Base-by-base conservation (phyloP, 805 yeast species). In the Suhomyces faveliae region DNA sequence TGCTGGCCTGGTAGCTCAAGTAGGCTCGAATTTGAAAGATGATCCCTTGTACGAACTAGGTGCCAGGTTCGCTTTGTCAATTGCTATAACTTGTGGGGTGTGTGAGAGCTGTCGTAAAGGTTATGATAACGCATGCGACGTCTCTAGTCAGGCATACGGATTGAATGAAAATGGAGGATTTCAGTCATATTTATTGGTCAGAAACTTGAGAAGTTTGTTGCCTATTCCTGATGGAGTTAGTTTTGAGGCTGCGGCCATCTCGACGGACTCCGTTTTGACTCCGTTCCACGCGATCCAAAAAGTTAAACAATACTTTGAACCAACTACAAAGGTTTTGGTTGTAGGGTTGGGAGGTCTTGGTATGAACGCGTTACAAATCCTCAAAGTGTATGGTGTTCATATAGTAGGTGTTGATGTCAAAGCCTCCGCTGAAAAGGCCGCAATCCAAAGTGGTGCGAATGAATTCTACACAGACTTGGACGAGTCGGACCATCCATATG, bases 311-410 rank as follows among this genome's bases (percentile, higher is more conserved):
- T 43, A 60, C 21, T 45, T 62, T 17, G 52, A 55, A 12, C 76
- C 76, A 3, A 60, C 70, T 2, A 51, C 64, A 7, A 71, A 68
- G 48, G 72, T 71, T 5, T 60, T 70, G 27, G 64, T 70, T 6
- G 52, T 67, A n/a, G 77, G 77, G 0, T 58, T 68, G 17, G 77
- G 77, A 10, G 77, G 77, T 4, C 59, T 73, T 45, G 77, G 77
- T 0, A 58, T 71, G 51, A 71, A 71, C 55, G 77, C 74, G 4
- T 40, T 73, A n/a, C 77, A 73, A 50, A 66, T 73, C 35, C 56
- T 73, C 39, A 57, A 55, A 35, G 51, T 52, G 33, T 71, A 59
- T 48, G 68, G 69, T 8, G 62, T 68, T 52, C 46, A 63, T 33
- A 60, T 71, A 10, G 68, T 71, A 11, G 68, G 68, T 11, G 54